Base-by-base conservation (phyloP, 805 yeast genomes). In the Pichia rugopelliculosa region DNA sequence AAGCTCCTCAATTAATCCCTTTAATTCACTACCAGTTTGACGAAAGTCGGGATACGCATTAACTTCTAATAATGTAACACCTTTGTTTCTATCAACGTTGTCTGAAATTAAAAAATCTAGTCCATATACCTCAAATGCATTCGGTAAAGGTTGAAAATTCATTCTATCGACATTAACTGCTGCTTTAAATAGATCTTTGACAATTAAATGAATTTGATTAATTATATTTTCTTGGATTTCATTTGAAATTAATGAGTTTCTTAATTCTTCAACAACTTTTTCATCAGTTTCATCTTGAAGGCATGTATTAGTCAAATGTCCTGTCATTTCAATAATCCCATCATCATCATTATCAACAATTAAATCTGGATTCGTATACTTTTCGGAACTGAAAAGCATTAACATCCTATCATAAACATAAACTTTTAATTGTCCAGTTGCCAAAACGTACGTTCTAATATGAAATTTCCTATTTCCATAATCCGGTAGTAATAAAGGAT, bases 41-140 rank as follows among this genome's bases (percentile, higher is more conserved):
- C 88, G 89, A 68, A 93, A 93, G 61, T 93, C 99, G 1, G 99
- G 99, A 60, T 84, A 93, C 15, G 98, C 83, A 59, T 93, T 93
- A 40, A 89, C 87, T 64, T 93, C 98, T 38, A 91, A 67, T 24
- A 93, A 60, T 40, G 71, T 73, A 3, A 85, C 91, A 36, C 50
- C 50, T 15, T 24, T 30, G 2, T 40, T 30, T 33, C 6, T 36
- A 13, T 72, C 62, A 21, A 64, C 60, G 26, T 77, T 69, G 2
- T 65, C 68, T 56, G 80, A 82, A 17, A 93, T 85, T 46, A 93
- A 65, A 63, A 89, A 90, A 62, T 93, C 99, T 15, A 93, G 71
- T 0, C 99, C 99, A 61, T 75, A 93, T 7, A 87, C 73, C 64
- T 93, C 99, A 60, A 87, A 77, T 0, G 95, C 91, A 63, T 88